Evolutionary conservation across 495 filamentous ascomycete genomes (phyloP), one percentile per base, ranked within the genome.

Genomic region (Bacidia gigantensis): DNA sequence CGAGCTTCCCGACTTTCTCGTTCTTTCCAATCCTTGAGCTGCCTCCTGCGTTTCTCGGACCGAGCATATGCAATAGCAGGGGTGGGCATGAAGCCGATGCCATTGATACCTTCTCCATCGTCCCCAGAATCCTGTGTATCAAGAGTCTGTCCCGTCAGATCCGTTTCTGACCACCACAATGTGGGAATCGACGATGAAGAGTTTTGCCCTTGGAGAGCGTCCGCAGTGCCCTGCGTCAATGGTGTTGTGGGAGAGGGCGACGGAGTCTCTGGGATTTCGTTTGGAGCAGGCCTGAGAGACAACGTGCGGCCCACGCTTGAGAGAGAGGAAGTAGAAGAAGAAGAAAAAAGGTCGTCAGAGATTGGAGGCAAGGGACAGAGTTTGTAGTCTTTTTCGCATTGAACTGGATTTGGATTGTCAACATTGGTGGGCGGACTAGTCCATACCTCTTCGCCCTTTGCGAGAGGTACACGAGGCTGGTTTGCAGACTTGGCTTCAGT

Each of bases 21-120:
- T 51, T 74, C 81, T 61, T 77, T 80, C 73, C 90, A 97, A 46
- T 94, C 87, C 46, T 78, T 75, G 43, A 97, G 73, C 66, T 97
- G 90, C 65, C 84, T 81, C 59, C 79, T 76, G 54, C 89, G 74
- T 63, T 79, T 84, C 63, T 88, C 78, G 5, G 77, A 73, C 51
- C 90, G 73, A 23, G 80, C 79, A 64, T 86, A 82, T 0, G 87
- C 89, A 26, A 89, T 80, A 26, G 84, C 84, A 17, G 89, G 75
- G 9, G 88, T 96, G 0, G 90, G 90, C 56, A 79, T 83, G 66
- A 94, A 96, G 1, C 89, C 90, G 60, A 97, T 83, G 12, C 90
- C 90, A 65, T 93, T 87, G 56, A 88, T 86, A 35, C 84, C 84
- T 32, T 84, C 84, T 23, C 84, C 84, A 65, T 88, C 84, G 56